Base-by-base conservation (phyloP, 106 monocot species). In the Agapanthus africanus region DNA sequence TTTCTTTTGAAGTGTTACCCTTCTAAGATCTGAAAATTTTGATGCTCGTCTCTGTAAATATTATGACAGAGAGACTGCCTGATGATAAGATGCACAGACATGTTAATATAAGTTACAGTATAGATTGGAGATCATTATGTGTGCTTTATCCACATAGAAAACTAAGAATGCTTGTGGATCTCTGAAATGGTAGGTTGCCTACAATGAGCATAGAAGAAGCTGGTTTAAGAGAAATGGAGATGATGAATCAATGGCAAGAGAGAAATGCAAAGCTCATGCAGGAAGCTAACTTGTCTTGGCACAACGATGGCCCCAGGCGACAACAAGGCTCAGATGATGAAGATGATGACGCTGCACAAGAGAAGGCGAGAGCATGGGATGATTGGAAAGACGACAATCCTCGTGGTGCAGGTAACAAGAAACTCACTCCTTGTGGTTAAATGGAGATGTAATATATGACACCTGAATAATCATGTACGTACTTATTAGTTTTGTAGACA, bases 201-300 rank as follows among this genome's bases (percentile, higher is more conserved):
- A 92, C 87, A 25, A 97, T 97, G 97, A 97, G 97, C 80, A 97
- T 97, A 59, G 97, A 97, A 78, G 91, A 92, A 76, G 97, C 97
- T 23, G 97, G 97, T 10, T 70, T 97, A 40, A 73, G 74, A n/a
- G 97, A 97, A 73, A 97, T 97, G 97, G 82, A 97, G 76, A 92
- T 97, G 60, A 97, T 97, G 97, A 84, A 89, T 4, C 81, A 77
- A 46, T 92, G 88, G 86, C 88, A 92, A 76, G 97, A 97, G 39
- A 89, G 76, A 59, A 97, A 82, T 63, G 69, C 70, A 6, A 77
- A 83, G 76, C 68, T 89, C 10, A 65, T 77, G 40, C 77, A 89
- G 70, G 97, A 97, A 76, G 88, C 91, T 7, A 92, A 78, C 70
- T 92, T 91, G 8, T 77, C 92, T 23, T 97, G 97, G 97, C 79